Evolutionary conservation across 139 green algal genomes (phyloP).

Genomic region (Monoraphidium neglectum): DNA sequence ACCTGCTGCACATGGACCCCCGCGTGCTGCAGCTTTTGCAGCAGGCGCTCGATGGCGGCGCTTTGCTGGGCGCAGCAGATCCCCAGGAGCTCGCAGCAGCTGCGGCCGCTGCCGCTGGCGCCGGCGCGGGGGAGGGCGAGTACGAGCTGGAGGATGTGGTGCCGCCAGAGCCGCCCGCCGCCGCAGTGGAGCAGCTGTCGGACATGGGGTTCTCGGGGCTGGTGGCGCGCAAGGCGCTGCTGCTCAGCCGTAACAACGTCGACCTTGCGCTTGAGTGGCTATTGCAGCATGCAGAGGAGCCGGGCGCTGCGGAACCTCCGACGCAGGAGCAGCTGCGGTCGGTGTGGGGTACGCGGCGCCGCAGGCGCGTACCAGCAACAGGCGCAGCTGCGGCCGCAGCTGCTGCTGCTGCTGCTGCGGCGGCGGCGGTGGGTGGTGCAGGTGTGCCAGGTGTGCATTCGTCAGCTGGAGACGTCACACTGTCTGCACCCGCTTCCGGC

Average conservation of each 20-base stretch:
- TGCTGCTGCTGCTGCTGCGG: background rate
- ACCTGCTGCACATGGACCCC: slow-evolving; percentile 26
- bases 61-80: background rate
- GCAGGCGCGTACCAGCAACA: background rate
- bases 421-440: background rate
- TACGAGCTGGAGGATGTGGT: slow-evolving; percentile 16
- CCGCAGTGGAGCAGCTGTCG: slow-evolving; percentile 30
- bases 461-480: background rate
- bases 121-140: background rate
- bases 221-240: slow-evolving; percentile 52
- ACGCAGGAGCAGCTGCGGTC: slow-evolving; percentile 46
- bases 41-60: slow-evolving; percentile 35
- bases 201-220: slow-evolving; percentile 56
- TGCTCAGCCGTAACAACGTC: slow-evolving; percentile 45
- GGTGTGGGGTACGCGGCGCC: slow-evolving; percentile 15
- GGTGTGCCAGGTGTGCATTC: background rate
- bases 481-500: background rate
- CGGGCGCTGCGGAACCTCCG: slow-evolving; percentile 39
- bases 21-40: slow-evolving; percentile 45
- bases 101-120: background rate
- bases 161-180: slow-evolving; percentile 33
- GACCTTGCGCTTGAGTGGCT: slow-evolving; percentile 54
- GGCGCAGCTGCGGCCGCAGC: slow-evolving; percentile 1
- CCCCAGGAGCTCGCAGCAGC: slow-evolving; percentile 6
- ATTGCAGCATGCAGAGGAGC: slow-evolving; percentile 51